phyloP scores from a whole-genome alignment of 1,139 yeast genomes.

The Yamadazyma siamensis region DNA sequence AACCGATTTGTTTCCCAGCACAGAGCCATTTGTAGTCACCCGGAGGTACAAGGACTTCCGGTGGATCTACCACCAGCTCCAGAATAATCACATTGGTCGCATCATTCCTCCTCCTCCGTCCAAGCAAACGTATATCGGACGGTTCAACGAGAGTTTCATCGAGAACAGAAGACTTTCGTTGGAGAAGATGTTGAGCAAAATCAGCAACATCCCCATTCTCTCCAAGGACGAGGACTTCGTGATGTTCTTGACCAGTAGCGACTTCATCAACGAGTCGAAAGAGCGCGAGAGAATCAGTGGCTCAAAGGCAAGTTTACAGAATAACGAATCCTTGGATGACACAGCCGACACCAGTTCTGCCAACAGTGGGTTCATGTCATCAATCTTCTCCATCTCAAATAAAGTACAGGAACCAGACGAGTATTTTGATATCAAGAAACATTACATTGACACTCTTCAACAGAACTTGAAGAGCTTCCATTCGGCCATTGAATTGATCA shows the following conservation, averaged over 20 bases:
- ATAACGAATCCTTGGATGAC: constrained; percentile 40
- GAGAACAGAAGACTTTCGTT: constrained; percentile 84
- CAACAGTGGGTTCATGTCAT: constrained; percentile 59
- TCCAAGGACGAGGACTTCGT: constrained; percentile 73
- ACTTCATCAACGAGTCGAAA: constrained; percentile 63
- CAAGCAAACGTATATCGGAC: constrained; percentile 82
- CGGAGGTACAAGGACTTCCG: constrained; percentile 80
- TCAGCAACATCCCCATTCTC: constrained; percentile 52
- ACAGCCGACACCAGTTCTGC: constrained; percentile 24
- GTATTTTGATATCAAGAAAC: constrained; percentile 67
- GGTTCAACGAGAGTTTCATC: constrained; percentile 83
- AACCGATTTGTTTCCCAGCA: constrained; percentile 17
- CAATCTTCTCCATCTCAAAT: constrained; percentile 54
- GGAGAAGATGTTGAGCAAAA: constrained; percentile 80
- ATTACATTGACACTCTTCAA: constrained; percentile 71
- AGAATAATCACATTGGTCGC: constrained; percentile 82
- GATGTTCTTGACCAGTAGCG: constrained; percentile 72
- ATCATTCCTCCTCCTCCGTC: constrained; percentile 97
- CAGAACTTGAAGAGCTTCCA: constrained; percentile 66
- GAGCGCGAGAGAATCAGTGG: constrained; percentile 59
- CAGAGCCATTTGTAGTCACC: constrained; percentile 49
- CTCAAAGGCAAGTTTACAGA: constrained; percentile 46
- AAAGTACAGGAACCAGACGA: constrained; percentile 77
- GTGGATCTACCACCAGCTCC: constrained; percentile 88
- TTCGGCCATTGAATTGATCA: constrained; percentile 70